Base-by-base conservation (phyloP, 202 grass and related monocot genomes). In the Zizania palustris region DNA sequence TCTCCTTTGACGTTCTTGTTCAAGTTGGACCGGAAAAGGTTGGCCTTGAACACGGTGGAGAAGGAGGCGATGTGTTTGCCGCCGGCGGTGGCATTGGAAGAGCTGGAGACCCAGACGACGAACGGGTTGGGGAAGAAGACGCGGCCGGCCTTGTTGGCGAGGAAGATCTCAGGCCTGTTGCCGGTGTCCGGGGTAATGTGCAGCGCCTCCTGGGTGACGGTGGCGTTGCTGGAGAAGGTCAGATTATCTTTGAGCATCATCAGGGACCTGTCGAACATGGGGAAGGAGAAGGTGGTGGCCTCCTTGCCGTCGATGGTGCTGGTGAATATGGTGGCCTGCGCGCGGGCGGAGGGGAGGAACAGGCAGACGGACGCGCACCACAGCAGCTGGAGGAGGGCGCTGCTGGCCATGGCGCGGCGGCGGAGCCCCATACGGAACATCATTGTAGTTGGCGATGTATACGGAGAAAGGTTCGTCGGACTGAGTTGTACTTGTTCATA, bases 171-270 rank as follows among this genome's bases (percentile, higher is more conserved):
- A 4, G 8, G 0, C 1, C 3, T 0, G 79, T 93, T 97, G 0
- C 0, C 0, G 4, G 6, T 70, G 46, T 97, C 90, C 5, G 86
- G 78, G 38, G 93, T 97, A 82, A 97, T 40, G 82, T 97, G 93
- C 7, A 97, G 86, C 22, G 88, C 88, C 9, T 8, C 1, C 3
- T 12, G 2, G 64, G 0, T 16, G 68, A 89, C 11, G 55, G 0
- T 39, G 45, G 93, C 35, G 65, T 82, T 59, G 5, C 0, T 0
- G 0, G 3, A 2, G 42, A 89, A 18, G 0, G 64, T 75, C 56
- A 93, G 67, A 59, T 84, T 75, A 20, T 1, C 15, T 4, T 15
- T 0, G 39, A 35, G 11, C 43, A n/a, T 3, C 2, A 0, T 0
- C 7, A 57, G 42, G 22, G 46, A 22, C 7, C 2, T 0, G 11